Conservation (phyloP, 139 green algal genomes). For the Chlorella sp. region DNA sequence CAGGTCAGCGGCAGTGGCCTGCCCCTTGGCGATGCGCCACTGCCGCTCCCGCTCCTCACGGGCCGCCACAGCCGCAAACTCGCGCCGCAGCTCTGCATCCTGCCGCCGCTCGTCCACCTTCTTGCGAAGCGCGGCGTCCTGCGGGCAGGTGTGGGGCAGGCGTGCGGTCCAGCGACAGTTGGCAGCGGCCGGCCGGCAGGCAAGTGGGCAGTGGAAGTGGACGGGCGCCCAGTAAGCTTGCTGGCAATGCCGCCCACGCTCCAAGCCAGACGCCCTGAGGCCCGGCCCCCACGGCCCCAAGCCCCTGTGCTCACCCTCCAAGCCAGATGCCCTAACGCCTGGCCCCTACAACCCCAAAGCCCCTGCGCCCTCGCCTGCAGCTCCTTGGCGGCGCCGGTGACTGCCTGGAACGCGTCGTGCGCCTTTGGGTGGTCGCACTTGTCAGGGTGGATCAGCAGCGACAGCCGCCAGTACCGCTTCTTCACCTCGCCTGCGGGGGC, state of each 20-base stretch:
- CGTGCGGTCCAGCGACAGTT: background rate
- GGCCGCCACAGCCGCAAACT: conserved; percentile 35
- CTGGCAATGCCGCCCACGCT: too few species aligned
- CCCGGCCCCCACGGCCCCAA: too few species aligned
- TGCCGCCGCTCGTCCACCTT: conserved; percentile 61
- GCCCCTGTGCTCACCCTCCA: too few species aligned
- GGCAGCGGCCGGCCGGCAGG: too few species aligned
- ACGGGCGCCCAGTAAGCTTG: too few species aligned
- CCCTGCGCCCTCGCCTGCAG: conserved; percentile 51
- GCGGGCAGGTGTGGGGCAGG: background rate
- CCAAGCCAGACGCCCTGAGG: too few species aligned
- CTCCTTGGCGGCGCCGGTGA: conserved; percentile 64
- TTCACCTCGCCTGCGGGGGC: conserved; percentile 65
- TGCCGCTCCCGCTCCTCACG: conserved; percentile 63
- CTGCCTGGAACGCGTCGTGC: conserved; percentile 77
- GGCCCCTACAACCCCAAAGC: too few species aligned
- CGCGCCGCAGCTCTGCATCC: conserved; percentile 62
- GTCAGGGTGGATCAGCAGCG: conserved; percentile 90
- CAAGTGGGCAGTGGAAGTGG: background rate
- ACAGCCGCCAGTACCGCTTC: conserved; percentile 82
- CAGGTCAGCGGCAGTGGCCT: conserved; percentile 60
- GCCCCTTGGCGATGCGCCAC: conserved; percentile 71
- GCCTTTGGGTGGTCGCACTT: conserved; percentile 89
- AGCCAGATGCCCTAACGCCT: too few species aligned
- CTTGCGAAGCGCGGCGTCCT: conserved; percentile 50